Evolutionary conservation across 2,329 filamentous ascomycete genomes (phyloP), one percentile per base, ranked within the genome.

Genomic region (Fusarium brachygibbosum): DNA sequence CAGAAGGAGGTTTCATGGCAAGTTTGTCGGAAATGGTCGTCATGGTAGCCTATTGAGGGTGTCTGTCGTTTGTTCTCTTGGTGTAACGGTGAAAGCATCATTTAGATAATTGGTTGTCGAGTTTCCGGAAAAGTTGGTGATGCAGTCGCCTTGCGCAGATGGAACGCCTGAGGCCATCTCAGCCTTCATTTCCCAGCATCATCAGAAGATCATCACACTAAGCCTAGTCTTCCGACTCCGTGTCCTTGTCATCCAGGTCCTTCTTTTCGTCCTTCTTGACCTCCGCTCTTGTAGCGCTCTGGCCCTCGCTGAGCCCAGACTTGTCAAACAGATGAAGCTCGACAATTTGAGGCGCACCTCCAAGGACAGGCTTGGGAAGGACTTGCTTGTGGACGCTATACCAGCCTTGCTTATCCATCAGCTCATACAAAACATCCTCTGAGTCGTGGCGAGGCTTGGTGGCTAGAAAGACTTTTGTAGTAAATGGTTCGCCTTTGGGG

Each of bases 401-500:
- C 87, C 87, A 89, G 4, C 80, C 81, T 3, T 82, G 77, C 4
- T 73, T 73, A 2, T 77, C 68, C 78, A 89, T 80, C 21, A 87
- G 72, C 8, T 79, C 78, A 59, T 86, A 87, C 19, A 88, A 70
- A 0, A 77, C 81, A 32, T 78, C 74, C 69, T 89, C 87, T 0
- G 85, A 87, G 4, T 81, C 78, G 64, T 89, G 87, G 2, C 87
- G 81, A 1, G 82, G 85, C 73, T 89, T 89, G 0, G 86, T 87
- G 4, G 86, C 84, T 14, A 89, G 69, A 23, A 88, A 79, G 1
- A 88, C 83, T 9, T 77, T 80, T n/a, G 83, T 82, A 49, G 63
- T 70, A 31, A 72, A 70, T 8, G 68, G 56, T 29, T 66, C 58
- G 23, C 56, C 58, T n/a, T 46, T 53, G 10, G 58, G 52, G 1